Evolutionary conservation across 345 rosid genomes (phyloP).

Genomic region (Euphorbia tirucalli): DNA sequence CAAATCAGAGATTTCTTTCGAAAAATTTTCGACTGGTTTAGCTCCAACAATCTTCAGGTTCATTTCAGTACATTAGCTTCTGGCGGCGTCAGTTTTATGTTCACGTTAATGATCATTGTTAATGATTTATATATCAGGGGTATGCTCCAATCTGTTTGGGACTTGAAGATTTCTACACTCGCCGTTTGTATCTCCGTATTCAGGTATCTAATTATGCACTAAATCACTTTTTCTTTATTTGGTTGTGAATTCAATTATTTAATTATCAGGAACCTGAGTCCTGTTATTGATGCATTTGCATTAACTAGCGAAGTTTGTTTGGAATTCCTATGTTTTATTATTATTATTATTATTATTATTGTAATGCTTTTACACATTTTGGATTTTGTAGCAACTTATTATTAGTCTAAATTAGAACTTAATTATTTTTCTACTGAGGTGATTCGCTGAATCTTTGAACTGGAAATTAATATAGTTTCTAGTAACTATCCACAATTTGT

Average conservation of each 20-base stretch:
- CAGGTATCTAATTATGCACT: slow-evolving; percentile 44
- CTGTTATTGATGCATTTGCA: background rate
- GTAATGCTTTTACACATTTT: background rate
- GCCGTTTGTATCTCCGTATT: slow-evolving; percentile 84
- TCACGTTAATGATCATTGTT: background rate
- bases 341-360: too few species aligned
- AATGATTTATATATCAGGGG: slow-evolving; percentile 46
- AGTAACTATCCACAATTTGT: background rate
- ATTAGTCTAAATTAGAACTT: background rate
- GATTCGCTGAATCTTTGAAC: background rate
- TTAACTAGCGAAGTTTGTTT: background rate
- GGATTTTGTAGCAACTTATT: background rate
- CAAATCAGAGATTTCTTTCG: slow-evolving; percentile 81
- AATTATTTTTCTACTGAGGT: background rate
- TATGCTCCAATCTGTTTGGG: slow-evolving; percentile 93
- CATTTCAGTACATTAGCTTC: background rate
- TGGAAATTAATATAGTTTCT: background rate
- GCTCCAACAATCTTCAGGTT: slow-evolving; percentile 57
- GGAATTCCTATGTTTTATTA: background rate
- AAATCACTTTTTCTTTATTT: background rate
- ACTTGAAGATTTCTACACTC: slow-evolving; percentile 84
- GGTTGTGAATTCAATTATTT: background rate
- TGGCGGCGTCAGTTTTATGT: background rate
- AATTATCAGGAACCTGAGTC: background rate
- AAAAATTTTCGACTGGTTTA: slow-evolving; percentile 54